These are phyloP conservation scores for Lepidium campestre DNA, from an alignment of 441 rosid genomes.

Conservation along the genomic window DNA sequence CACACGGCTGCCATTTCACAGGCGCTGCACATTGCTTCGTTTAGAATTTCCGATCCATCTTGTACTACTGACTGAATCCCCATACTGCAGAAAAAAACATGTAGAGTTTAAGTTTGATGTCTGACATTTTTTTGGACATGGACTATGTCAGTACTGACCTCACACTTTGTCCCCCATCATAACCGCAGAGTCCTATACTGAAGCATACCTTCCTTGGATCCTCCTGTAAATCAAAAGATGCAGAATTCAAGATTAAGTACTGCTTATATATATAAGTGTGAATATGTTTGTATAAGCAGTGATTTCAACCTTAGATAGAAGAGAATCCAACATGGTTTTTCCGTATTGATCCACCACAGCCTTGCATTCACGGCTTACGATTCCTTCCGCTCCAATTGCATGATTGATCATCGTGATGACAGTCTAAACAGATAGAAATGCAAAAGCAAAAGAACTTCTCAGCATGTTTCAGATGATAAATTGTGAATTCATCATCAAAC, in stretches of 20 bases:
- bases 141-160: constrained; percentile 34
- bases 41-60: constrained; percentile 33
- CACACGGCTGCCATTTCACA: constrained; percentile 68
- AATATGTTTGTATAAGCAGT: constrained; percentile 1
- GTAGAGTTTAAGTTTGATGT: neutral
- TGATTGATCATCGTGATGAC: constrained; percentile 55
- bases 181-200: constrained; percentile 51
- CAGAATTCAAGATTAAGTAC: neutral
- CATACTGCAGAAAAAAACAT: constrained; percentile 32
- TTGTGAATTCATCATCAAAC: neutral
- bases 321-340: constrained; percentile 45
- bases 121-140: neutral
- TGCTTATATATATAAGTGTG: neutral
- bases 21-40: constrained; percentile 43
- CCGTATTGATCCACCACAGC: constrained; percentile 45
- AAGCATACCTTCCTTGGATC: constrained; percentile 58
- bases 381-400: constrained; percentile 61
- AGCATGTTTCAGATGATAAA: constrained; percentile 4
- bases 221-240: constrained; percentile 26
- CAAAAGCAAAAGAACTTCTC: neutral
- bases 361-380: constrained; percentile 58
- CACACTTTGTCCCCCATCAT: constrained; percentile 47
- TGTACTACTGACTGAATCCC: constrained; percentile 43
- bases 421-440: constrained; percentile 24
- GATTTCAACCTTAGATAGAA: constrained; percentile 39